Conservation (phyloP, 1,284 basidiomycete genomes). For the Leccinum griseonigrum region DNA sequence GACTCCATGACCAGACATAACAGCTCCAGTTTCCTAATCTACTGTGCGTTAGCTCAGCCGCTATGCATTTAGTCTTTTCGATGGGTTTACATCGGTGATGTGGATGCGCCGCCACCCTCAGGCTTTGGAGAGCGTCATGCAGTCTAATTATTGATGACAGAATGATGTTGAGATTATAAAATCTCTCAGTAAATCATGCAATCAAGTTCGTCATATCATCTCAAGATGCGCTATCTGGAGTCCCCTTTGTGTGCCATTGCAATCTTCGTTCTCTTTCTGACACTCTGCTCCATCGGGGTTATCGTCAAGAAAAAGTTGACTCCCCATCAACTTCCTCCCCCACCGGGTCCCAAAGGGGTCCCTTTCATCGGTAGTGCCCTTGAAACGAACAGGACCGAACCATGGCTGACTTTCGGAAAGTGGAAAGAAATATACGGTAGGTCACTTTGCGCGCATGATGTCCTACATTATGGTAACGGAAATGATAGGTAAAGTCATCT, state of each 20-base stretch:
- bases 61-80: not conserved
- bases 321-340: conserved; percentile 23
- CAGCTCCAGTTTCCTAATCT: conserved; percentile 1
- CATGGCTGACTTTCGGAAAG: conserved; percentile 30
- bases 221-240: conserved; percentile 8
- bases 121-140: not conserved
- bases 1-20: not conserved
- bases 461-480: not conserved
- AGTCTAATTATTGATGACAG: not conserved
- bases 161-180: conserved; percentile 9
- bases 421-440: conserved; percentile 28
- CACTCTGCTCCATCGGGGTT: conserved; percentile 4
- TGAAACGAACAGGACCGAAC: conserved; percentile 23
- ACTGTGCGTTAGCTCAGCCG: not conserved
- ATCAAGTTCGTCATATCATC: not conserved
- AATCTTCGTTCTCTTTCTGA: conserved; percentile 1
- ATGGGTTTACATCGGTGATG: not conserved
- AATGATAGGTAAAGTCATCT: conserved; percentile 22
- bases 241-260: not conserved
- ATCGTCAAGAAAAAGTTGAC: conserved; percentile 5
- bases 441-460: not conserved
- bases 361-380: conserved; percentile 29
- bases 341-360: conserved; percentile 29
- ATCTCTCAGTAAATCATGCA: not conserved
- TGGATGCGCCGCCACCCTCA: not conserved